phyloP scores from a whole-genome alignment of 2,329 filamentous ascomycete genomes.

The Juglanconis oblonga region DNA sequence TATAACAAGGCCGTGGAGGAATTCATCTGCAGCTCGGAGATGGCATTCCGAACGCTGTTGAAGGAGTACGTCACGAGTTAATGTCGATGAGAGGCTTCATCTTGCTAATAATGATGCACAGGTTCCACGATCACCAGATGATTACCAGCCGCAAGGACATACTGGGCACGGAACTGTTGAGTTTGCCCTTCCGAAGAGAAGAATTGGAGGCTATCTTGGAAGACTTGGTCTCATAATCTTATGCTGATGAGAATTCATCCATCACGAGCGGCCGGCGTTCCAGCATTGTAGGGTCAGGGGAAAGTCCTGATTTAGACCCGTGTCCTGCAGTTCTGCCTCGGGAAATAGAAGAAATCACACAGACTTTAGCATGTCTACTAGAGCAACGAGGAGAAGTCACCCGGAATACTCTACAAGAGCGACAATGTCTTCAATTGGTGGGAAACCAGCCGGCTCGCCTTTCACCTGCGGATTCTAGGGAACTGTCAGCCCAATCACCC shows the following conservation, averaged over 20 bases:
- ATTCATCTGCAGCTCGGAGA: slow-evolving; percentile 94
- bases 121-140: slow-evolving; percentile 97
- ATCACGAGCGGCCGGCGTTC: background rate
- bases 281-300: too few relatives aligned
- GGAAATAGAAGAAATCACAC: too few relatives aligned
- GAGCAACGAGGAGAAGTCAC: too few relatives aligned
- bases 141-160: slow-evolving; percentile 84
- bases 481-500: too few relatives aligned
- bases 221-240: slow-evolving; percentile 53
- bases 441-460: too few relatives aligned
- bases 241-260: background rate
- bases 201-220: slow-evolving; percentile 88
- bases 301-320: too few relatives aligned
- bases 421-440: too few relatives aligned
- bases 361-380: too few relatives aligned
- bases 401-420: too few relatives aligned
- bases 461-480: too few relatives aligned
- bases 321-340: too few relatives aligned
- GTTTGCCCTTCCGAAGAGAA: slow-evolving; percentile 80
- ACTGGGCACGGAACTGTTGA: slow-evolving; percentile 79
- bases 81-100: background rate
- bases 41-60: slow-evolving; percentile 88
- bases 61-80: slow-evolving; percentile 68
- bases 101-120: slow-evolving; percentile 34
- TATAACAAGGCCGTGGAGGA: slow-evolving; percentile 96